Evolutionary conservation across 805 yeast genomes (phyloP).

Genomic region (Candida tammaniensis): DNA sequence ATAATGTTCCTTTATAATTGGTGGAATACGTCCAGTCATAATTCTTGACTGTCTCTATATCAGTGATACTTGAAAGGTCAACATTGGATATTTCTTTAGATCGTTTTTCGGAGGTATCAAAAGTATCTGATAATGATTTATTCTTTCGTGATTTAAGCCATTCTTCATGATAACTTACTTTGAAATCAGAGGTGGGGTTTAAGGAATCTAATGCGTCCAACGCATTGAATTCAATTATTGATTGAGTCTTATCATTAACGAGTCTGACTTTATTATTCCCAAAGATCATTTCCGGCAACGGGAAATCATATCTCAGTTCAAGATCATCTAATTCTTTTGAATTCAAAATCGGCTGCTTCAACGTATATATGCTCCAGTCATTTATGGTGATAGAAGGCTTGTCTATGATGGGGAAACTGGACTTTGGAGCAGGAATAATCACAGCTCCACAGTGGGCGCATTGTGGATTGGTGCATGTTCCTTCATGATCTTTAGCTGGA

Average conservation of each 20-base stretch:
- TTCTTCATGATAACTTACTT: slow-evolving; percentile 81
- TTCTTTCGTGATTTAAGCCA: slow-evolving; percentile 54
- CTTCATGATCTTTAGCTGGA: slow-evolving; percentile 43
- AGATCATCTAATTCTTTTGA: slow-evolving; percentile 69
- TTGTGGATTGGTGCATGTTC: slow-evolving; percentile 40
- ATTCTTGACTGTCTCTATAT: slow-evolving; percentile 66
- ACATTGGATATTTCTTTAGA: slow-evolving; percentile 22
- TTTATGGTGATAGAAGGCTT: slow-evolving; percentile 66
- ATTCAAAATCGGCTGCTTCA: slow-evolving; percentile 73
- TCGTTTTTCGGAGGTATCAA: slow-evolving; percentile 23
- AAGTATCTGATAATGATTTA: slow-evolving; percentile 17
- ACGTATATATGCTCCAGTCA: slow-evolving; percentile 75
- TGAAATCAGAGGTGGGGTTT: slow-evolving; percentile 33
- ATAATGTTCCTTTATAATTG: slow-evolving; percentile 62
- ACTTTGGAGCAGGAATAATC: slow-evolving; percentile 74
- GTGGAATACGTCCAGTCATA: slow-evolving; percentile 97
- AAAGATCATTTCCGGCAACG: slow-evolving; percentile 97
- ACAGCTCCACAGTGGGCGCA: slow-evolving; percentile 69
- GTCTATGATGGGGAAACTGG: slow-evolving; percentile 61
- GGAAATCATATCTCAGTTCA: slow-evolving; percentile 59
- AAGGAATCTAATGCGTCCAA: slow-evolving; percentile 59
- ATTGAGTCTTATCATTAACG: slow-evolving; percentile 31
- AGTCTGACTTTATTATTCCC: slow-evolving; percentile 73
- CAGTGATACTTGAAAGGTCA: slow-evolving; percentile 39
- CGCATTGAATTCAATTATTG: slow-evolving; percentile 67